Percentiles rank a stretch among this genome's conserved stretches.
Evolutionary conservation across 2,329 filamentous ascomycete genomes (phyloP).

Genomic region (Fusarium secorum): DNA sequence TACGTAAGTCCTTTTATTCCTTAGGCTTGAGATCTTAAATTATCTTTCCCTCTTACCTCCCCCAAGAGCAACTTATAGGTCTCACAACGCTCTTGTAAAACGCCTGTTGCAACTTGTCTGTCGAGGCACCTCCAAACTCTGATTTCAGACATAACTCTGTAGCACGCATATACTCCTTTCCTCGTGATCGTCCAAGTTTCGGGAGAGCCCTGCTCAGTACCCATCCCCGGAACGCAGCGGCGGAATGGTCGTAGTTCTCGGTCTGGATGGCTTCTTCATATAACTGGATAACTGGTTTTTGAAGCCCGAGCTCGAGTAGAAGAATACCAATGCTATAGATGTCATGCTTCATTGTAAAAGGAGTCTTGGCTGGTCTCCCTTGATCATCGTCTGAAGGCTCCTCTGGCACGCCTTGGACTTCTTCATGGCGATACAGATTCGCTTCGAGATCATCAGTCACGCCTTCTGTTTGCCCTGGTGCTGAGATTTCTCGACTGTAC

Average conservation of each 20-base stretch:
- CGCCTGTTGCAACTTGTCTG: not conserved
- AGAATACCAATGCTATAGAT: not conserved
- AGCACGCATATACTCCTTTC: not conserved
- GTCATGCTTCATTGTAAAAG: not conserved
- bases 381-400: rapidly evolving
- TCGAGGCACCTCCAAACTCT: rapidly evolving
- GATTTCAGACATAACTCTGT: not conserved
- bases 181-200: not conserved
- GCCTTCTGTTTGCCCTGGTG: not conserved
- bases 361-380: rapidly evolving
- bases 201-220: not conserved
- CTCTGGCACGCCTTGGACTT: not conserved
- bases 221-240: not conserved
- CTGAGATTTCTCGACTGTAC: not conserved
- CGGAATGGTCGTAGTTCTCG: not conserved
- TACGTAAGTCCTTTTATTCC: rapidly evolving
- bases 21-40: not conserved
- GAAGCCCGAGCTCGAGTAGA: rapidly evolving
- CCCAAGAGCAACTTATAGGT: not conserved
- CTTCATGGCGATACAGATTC: not conserved
- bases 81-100: not conserved
- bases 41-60: not conserved
- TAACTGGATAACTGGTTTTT: not conserved
- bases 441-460: not conserved
- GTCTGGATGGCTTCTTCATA: not conserved